Evolutionary conservation across 2,329 filamentous ascomycete species (phyloP).

Genomic region (Fusarium verticillioides): DNA sequence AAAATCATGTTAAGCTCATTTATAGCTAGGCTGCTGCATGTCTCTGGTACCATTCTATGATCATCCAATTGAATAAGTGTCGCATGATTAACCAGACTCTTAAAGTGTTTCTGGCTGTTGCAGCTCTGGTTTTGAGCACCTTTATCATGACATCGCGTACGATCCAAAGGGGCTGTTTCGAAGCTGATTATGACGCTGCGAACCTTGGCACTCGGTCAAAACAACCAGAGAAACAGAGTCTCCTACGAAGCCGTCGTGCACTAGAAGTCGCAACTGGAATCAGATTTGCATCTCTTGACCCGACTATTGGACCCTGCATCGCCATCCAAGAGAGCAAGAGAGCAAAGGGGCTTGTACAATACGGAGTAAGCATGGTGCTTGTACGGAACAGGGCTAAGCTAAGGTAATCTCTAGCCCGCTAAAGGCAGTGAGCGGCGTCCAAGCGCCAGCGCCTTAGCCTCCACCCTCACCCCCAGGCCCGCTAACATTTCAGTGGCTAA

Average conservation of each 20-base stretch:
- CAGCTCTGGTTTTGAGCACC: slow-evolving; percentile 29
- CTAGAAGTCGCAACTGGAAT: slow-evolving; percentile 21
- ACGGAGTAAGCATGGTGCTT: slow-evolving; percentile 27
- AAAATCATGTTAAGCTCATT: slow-evolving; percentile 15
- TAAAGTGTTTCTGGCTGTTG: slow-evolving; percentile 27
- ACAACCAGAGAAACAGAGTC: not conserved
- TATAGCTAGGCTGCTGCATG: slow-evolving; percentile 15
- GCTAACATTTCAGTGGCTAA: slow-evolving; percentile 32
- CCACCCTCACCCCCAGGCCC: slow-evolving; percentile 15
- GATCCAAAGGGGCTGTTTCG: slow-evolving; percentile 7
- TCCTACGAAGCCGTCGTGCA: slow-evolving; percentile 18
- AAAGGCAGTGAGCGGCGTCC: slow-evolving; percentile 36
- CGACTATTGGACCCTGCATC: slow-evolving; percentile 20
- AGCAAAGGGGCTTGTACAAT: slow-evolving; percentile 10
- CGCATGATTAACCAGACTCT: slow-evolving; percentile 32
- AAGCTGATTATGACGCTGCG: slow-evolving; percentile 18
- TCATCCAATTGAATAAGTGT: slow-evolving; percentile 29
- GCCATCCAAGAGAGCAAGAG: not conserved
- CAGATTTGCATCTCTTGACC: slow-evolving; percentile 10
- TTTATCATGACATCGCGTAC: not conserved
- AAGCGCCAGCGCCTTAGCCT: slow-evolving; percentile 20
- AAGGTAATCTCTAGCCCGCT: slow-evolving; percentile 22
- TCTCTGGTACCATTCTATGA: not conserved
- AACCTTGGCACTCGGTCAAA: not conserved
- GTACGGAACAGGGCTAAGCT: slow-evolving; percentile 30